phyloP scores from a whole-genome alignment of 331 rosid genomes.

The Acacia pycnantha region DNA sequence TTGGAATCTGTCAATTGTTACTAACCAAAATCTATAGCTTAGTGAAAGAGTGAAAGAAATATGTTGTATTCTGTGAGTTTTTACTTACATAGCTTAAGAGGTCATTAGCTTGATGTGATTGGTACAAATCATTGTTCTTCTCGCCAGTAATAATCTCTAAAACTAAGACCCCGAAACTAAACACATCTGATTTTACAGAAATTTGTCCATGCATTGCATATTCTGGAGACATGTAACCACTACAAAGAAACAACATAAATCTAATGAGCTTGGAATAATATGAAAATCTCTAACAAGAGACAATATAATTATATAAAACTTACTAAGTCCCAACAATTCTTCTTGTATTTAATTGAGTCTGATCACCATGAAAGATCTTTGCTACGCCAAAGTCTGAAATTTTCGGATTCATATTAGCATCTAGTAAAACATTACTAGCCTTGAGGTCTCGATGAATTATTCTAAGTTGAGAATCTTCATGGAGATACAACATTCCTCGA shows the following conservation, averaged over 20 bases:
- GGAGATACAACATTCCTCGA: too few relatives aligned
- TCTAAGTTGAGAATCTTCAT: too few relatives aligned
- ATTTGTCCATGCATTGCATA: too few relatives aligned
- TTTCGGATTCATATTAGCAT: too few relatives aligned
- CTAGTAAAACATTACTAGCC: too few relatives aligned
- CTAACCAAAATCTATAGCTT: background rate
- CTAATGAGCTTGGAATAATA: too few relatives aligned
- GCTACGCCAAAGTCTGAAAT: too few relatives aligned
- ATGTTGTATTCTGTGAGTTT: background rate
- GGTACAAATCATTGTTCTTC: conserved; percentile 25
- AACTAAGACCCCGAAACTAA: background rate
- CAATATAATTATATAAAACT: background rate
- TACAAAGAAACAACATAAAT: background rate
- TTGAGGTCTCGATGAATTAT: too few relatives aligned
- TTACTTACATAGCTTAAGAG: conserved; percentile 39
- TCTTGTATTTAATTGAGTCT: too few relatives aligned
- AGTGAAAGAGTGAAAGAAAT: background rate
- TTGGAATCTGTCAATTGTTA: background rate
- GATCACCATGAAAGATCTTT: conserved; percentile 4
- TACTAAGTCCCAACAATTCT: too few relatives aligned
- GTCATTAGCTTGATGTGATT: background rate
- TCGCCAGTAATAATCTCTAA: conserved; percentile 41
- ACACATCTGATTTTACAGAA: too few relatives aligned
- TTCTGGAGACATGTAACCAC: too few relatives aligned
- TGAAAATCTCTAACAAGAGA: background rate